Evolutionary conservation across 192 early-diverging fungal genomes (phyloP).

Genomic region (Coemansia erecta): DNA sequence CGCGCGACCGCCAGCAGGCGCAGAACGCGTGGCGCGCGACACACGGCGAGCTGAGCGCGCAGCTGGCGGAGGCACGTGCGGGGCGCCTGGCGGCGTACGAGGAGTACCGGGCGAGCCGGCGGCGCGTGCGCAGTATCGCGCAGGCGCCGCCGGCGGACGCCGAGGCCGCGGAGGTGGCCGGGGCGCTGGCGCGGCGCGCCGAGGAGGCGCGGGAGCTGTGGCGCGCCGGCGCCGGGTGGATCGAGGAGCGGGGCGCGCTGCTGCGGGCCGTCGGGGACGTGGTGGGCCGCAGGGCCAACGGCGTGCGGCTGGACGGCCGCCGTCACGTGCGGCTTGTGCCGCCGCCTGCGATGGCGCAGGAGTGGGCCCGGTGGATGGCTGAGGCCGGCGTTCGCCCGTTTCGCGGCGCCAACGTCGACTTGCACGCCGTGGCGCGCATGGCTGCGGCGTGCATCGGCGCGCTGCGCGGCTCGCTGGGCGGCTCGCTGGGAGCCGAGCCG

Average conservation of each 20-base stretch:
- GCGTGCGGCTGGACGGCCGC: constrained; percentile 26
- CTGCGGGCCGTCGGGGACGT: constrained; percentile 22
- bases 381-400: constrained; percentile 22
- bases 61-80: neutral
- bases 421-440: constrained; percentile 36
- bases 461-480: constrained; percentile 14
- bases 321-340: constrained; percentile 35
- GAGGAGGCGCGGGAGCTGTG: constrained; percentile 30
- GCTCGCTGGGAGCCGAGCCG: too few species aligned
- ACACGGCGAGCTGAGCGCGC: constrained; percentile 1
- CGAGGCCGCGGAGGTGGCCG: constrained; percentile 10
- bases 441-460: constrained; percentile 29
- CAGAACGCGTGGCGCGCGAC: constrained; percentile 25
- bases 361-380: constrained; percentile 49
- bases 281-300: constrained; percentile 25
- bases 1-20: constrained; percentile 33
- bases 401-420: constrained; percentile 23
- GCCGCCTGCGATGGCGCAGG: constrained; percentile 26
- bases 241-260: constrained; percentile 10
- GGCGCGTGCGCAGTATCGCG: constrained; percentile 5
- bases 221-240: constrained; percentile 30
- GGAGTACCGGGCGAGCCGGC: constrained; percentile 24
- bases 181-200: constrained; percentile 9
- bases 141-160: constrained; percentile 24
- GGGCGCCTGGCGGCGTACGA: constrained; percentile 7